These are phyloP conservation scores for Osmanthus fragrans DNA, from an alignment of 257 asterid species.

Conservation along the genomic window DNA sequence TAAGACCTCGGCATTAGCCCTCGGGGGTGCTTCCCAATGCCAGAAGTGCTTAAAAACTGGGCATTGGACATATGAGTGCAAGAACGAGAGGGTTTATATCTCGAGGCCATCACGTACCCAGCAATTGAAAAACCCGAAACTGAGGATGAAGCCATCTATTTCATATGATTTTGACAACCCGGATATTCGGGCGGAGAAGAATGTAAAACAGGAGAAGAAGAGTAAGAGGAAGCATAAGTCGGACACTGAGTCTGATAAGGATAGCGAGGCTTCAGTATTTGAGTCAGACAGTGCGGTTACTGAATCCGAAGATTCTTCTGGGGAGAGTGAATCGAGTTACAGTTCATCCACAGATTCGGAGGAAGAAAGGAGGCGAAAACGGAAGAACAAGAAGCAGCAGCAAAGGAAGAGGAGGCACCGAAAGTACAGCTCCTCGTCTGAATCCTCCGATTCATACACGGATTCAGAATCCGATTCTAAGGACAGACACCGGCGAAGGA, in stretches of 20 bases:
- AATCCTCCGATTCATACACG: conserved; percentile 69
- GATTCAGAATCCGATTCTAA: conserved; percentile 85
- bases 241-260: conserved; percentile 56
- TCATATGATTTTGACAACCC: conserved; percentile 71
- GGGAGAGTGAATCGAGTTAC: conserved; percentile 61
- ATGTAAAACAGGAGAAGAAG: conserved; percentile 51
- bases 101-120: conserved; percentile 89
- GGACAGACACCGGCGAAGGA: conserved; percentile 60
- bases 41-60: conserved; percentile 86
- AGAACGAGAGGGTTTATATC: conserved; percentile 85
- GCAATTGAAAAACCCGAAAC: conserved; percentile 86
- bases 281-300: conserved; percentile 72
- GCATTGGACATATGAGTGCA: conserved; percentile 96
- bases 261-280: conserved; percentile 88
- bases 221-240: conserved; percentile 89
- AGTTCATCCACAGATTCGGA: conserved; percentile 81
- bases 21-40: conserved; percentile 69
- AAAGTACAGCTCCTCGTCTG: conserved; percentile 65
- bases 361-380: conserved; percentile 85
- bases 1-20: conserved; percentile 46
- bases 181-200: conserved; percentile 45
- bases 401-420: conserved; percentile 64
- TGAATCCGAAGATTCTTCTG: conserved; percentile 70
- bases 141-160: conserved; percentile 67
- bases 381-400: conserved; percentile 62